Evolutionary conservation across 192 early-diverging fungal species (phyloP).

Genomic region (Coemansia sp.): DNA sequence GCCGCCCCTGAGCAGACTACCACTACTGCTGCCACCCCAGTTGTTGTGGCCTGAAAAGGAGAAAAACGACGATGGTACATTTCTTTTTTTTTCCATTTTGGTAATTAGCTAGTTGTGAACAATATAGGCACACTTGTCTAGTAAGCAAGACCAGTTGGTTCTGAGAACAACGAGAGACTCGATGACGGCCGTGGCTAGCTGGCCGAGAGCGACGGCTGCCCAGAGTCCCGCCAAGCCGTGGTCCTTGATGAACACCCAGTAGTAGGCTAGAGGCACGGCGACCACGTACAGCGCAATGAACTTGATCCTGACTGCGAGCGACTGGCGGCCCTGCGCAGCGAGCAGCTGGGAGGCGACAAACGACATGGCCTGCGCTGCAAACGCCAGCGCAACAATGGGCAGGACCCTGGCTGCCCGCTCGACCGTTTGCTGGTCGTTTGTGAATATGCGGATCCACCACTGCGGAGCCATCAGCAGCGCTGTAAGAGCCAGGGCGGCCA

Average conservation of each 20-base stretch:
- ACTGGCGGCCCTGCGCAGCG: conserved; percentile 59
- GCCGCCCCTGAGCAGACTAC: conserved; percentile 9
- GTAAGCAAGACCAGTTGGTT: conserved; percentile 35
- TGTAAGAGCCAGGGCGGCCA: conserved; percentile 47
- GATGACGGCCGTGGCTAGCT: conserved; percentile 25
- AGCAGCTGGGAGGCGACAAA: conserved; percentile 64
- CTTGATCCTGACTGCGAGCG: conserved; percentile 57
- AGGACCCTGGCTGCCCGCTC: background rate
- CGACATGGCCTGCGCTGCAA: conserved; percentile 53
- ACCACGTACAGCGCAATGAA: conserved; percentile 53
- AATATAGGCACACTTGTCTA: conserved; percentile 25
- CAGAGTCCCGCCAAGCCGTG: conserved; percentile 71
- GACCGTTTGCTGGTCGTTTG: conserved; percentile 28
- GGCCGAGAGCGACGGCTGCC: conserved; percentile 57
- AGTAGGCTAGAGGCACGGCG: conserved; percentile 61
- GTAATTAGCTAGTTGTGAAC: background rate
- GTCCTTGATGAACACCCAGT: conserved; percentile 51
- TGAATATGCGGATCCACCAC: conserved; percentile 59
- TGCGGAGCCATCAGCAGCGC: conserved; percentile 13
- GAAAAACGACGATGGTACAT: background rate
- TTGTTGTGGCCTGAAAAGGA: background rate
- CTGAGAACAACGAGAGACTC: conserved; percentile 27
- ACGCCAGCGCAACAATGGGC: conserved; percentile 24
- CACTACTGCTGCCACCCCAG: conserved; percentile 12
- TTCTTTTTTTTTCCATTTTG: background rate